Base-by-base conservation (phyloP, 257 asterid species). In the Orobanche coerulescens region DNA sequence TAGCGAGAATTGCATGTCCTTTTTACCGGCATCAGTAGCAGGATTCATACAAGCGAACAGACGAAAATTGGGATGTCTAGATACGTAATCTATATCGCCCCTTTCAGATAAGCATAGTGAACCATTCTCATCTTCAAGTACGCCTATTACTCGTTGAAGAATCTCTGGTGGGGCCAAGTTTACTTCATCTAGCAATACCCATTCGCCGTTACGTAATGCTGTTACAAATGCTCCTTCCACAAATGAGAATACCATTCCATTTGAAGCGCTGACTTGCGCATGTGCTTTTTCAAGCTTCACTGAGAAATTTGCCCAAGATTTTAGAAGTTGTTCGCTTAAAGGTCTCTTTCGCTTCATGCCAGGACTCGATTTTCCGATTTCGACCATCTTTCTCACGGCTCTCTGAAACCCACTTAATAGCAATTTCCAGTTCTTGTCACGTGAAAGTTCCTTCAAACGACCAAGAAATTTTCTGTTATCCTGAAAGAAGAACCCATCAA, bases 161-260 rank as follows among this genome's bases (percentile, higher is more conserved):
- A 86, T 86, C 81, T 92, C 98, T 58, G 95, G 95, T 73, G 98
- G 95, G 71, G 97, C 98, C 88, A 92, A 84, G 80, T 92, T 92
- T 64, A 92, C 84, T 76, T 92, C 98, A 81, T 92, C 98, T 61
- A 92, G 85, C 76, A 92, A 73, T 82, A 92, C 79, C 98, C 98
- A 92, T 55, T 86, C 98, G 60, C 98, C 98, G 68, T 79, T 81
- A 75, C 53, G 86, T 31, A 92, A 75, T 64, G 98, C 96, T 11
- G 78, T 76, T 70, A 88, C 65, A 73, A 92, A 84, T 67, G 95
- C 95, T 47, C 98, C 98, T 80, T 92, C 98, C 2, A 86, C 96
- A 84, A 88, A 92, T 14, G 96, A 88, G 84, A 92, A 92, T 43
- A 92, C 76, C 90, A 92, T 81, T 67, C 97, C 94, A 62, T 76